Conservation (phyloP, 371 early-diverging fungal species). For the Rhizomucor pusillus region DNA sequence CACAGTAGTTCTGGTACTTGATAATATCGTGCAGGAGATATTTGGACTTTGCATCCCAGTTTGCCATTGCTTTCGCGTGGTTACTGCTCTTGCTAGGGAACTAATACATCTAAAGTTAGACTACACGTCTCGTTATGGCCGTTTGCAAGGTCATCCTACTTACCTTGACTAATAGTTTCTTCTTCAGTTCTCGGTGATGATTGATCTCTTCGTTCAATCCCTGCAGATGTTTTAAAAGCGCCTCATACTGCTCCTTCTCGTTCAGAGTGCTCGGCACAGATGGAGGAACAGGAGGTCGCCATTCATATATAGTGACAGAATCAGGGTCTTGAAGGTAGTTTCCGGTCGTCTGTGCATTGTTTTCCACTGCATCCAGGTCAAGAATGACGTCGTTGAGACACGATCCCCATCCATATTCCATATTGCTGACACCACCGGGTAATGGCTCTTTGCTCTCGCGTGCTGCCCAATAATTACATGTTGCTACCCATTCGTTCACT, state of each 20-base stretch:
- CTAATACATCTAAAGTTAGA: too few relatives aligned
- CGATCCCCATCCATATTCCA: slow-evolving; percentile 91
- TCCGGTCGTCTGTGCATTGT: slow-evolving; percentile 7
- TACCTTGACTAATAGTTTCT: slow-evolving; percentile 39
- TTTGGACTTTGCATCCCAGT: slow-evolving; percentile 87
- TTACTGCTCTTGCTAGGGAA: slow-evolving; percentile 59
- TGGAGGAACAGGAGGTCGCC: slow-evolving; percentile 42
- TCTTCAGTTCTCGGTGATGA: slow-evolving; percentile 39
- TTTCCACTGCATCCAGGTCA: slow-evolving; percentile 27
- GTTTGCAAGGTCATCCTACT: too few relatives aligned
- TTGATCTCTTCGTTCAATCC: slow-evolving; percentile 38
- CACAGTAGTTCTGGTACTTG: slow-evolving; percentile 86
- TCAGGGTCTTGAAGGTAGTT: slow-evolving; percentile 26
- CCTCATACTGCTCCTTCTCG: slow-evolving; percentile 32
- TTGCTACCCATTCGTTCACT: slow-evolving; percentile 78
- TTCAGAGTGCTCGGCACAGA: slow-evolving; percentile 32
- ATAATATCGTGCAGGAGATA: slow-evolving; percentile 85
- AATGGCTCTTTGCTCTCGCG: slow-evolving; percentile 85
- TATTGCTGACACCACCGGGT: slow-evolving; percentile 78
- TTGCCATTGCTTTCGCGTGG: slow-evolving; percentile 68
- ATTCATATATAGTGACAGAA: slow-evolving; percentile 28
- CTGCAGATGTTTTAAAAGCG: slow-evolving; percentile 29
- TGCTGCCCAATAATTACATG: slow-evolving; percentile 93
- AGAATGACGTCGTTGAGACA: slow-evolving; percentile 45
- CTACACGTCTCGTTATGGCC: too few relatives aligned